Base-by-base conservation (phyloP, 306 rosid genomes). In the Pueraria montana region DNA sequence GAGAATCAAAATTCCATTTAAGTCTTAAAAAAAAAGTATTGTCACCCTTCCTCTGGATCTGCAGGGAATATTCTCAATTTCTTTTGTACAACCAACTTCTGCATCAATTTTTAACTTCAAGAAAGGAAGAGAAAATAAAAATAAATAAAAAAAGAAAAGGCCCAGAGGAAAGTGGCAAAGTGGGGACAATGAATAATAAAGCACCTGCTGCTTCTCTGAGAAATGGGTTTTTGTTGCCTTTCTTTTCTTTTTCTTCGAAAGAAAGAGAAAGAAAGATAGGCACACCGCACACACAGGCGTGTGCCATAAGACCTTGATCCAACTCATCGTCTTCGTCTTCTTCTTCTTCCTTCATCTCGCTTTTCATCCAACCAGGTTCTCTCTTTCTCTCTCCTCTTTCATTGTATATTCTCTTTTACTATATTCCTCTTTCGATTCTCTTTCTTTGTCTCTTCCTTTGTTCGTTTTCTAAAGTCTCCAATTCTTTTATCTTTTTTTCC, bases 361-460 rank as follows among this genome's bases (percentile, higher is more conserved):
- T 56, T 55, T 80, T 73, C 67, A 42, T 42, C 62, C 6, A 9
- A 56, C 23, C 43, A 80, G 78, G 84, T 74, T 66, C 53, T 55
- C 70, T 62, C 45, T 69, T 74, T 66, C 53, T 55, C 78, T 24
- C 26, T 18, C n/a, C 8, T 24, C 23, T 56, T 48, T 38, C 2
- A 80, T 55, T 71, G 13, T 36, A 2, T 77, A 4, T 85, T 36
- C 74, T 67, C 72, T 36, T 84, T 83, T 49, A 8, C 50, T 68
- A 2, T 7, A 77, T 70, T 80, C 20, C 20, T 8, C 8, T 63
- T 17, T 75, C 40, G 21, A 64, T 50, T 82, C 2, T 76, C 80
- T 80, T 21, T 34, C 4, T 59, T 58, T 13, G 4, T 42, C 62
- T 23, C 18, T 59, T 36, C 26, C 16, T 70, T 65, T 42, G 34